phyloP scores from a whole-genome alignment of 192 early-diverging fungal species.

The Linnemannia zychae region DNA sequence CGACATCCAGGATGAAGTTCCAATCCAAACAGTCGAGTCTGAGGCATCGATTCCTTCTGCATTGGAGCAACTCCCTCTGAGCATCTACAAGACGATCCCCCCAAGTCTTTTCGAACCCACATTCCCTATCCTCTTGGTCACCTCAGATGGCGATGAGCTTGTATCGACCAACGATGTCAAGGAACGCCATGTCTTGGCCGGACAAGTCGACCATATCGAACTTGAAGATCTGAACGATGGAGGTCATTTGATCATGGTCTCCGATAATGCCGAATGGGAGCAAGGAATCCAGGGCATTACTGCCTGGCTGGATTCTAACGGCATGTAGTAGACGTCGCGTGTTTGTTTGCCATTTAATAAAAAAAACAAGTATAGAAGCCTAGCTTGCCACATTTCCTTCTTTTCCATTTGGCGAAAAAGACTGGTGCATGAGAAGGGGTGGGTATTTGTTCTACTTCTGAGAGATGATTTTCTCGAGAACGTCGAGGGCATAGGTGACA shows the following conservation, averaged over 20 bases:
- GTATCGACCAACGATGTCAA: constrained; percentile 52
- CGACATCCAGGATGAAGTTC: constrained; percentile 8
- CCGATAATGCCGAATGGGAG: constrained; percentile 55
- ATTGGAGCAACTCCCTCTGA: constrained; percentile 44
- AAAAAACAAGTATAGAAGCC: neutral
- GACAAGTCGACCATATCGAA: constrained; percentile 52
- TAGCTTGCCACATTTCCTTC: neutral
- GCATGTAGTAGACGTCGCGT: constrained; percentile 33
- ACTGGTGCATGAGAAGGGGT: neutral
- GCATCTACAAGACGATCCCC: constrained; percentile 43
- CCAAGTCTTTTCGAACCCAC: constrained; percentile 38
- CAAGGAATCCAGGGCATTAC: constrained; percentile 53
- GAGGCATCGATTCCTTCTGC: constrained; percentile 47
- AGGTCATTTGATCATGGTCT: constrained; percentile 54
- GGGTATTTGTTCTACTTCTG: constrained; percentile 10
- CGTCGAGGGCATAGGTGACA: constrained; percentile 33
- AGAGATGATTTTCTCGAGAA: constrained; percentile 26
- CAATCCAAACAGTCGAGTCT: constrained; percentile 37
- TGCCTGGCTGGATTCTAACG: constrained; percentile 53
- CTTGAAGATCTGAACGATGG: constrained; percentile 46
- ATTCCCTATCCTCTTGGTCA: constrained; percentile 48
- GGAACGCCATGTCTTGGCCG: constrained; percentile 28
- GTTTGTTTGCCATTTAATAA: neutral
- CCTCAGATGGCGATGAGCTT: constrained; percentile 41
- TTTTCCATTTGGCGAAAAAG: neutral